Evolutionary conservation across 495 filamentous ascomycete species (phyloP).

Genomic region (Talaromyces stipitatus): DNA sequence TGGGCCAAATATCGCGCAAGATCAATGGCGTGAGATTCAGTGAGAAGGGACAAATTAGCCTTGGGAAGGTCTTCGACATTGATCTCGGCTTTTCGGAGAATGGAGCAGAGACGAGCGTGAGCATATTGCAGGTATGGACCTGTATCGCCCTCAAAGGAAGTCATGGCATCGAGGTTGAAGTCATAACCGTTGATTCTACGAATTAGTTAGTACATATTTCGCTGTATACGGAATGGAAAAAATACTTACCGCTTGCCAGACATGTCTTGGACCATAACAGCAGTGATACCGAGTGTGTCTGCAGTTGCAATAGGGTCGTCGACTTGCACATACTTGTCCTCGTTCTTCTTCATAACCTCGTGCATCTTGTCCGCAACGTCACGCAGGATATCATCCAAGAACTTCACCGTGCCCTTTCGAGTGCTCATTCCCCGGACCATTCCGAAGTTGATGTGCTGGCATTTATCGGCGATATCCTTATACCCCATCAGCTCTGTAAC

Average conservation of each 20-base stretch:
- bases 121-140: slow-evolving; percentile 65
- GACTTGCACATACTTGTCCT: slow-evolving; percentile 57
- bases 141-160: slow-evolving; percentile 63
- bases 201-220: slow-evolving; percentile 11
- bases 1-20: slow-evolving; percentile 51
- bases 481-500: slow-evolving; percentile 60
- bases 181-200: slow-evolving; percentile 55
- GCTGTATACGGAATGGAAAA: background rate
- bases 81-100: slow-evolving; percentile 46
- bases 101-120: slow-evolving; percentile 60
- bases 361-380: slow-evolving; percentile 64
- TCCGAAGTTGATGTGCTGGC: slow-evolving; percentile 67
- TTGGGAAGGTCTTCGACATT: slow-evolving; percentile 32
- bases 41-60: slow-evolving; percentile 50
- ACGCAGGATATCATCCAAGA: slow-evolving; percentile 59
- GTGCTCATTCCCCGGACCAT: slow-evolving; percentile 67
- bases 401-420: slow-evolving; percentile 61
- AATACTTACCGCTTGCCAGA: slow-evolving; percentile 53
- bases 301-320: slow-evolving; percentile 48
- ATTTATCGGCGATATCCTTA: slow-evolving; percentile 51
- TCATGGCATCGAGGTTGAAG: slow-evolving; percentile 63
- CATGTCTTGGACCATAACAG: slow-evolving; percentile 70
- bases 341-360: slow-evolving; percentile 61
- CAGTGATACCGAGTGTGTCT: slow-evolving; percentile 54
- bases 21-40: slow-evolving; percentile 47